Conservation (phyloP, 2,329 filamentous ascomycete species). For the Botrytis byssoidea region DNA sequence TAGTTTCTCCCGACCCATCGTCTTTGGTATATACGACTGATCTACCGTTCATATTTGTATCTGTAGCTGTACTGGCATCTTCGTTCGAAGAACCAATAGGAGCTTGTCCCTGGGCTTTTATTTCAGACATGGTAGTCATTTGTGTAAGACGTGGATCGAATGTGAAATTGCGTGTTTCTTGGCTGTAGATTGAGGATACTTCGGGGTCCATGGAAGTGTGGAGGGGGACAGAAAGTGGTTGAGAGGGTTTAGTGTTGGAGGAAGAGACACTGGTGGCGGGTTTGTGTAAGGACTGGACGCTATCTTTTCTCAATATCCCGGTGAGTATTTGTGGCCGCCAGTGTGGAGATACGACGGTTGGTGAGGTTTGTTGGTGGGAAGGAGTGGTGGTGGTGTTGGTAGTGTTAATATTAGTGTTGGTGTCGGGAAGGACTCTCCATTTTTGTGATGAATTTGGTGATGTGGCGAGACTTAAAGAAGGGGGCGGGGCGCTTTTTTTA, state of each 20-base stretch:
- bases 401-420: background rate
- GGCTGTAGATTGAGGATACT: background rate
- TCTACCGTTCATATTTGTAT: background rate
- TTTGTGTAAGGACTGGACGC: conserved; percentile 3
- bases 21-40: background rate
- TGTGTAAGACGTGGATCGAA: conserved; percentile 6
- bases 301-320: conserved; percentile 12
- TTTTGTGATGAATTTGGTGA: conserved; percentile 8
- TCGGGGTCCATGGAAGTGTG: background rate
- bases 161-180: background rate
- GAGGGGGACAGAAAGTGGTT: background rate
- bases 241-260: background rate
- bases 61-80: background rate
- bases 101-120: conserved; percentile 26
- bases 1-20: background rate
- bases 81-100: no score
- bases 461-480: background rate
- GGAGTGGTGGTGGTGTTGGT: background rate
- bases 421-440: conserved; percentile 30
- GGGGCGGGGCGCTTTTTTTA: conserved; percentile 5
- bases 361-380: background rate
- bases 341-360: conserved; percentile 30
- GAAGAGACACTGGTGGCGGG: background rate
- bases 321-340: conserved; percentile 31
- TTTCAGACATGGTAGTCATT: conserved; percentile 30